phyloP scores from a whole-genome alignment of 2,329 filamentous ascomycete species.

The Helotiales sp. region DNA sequence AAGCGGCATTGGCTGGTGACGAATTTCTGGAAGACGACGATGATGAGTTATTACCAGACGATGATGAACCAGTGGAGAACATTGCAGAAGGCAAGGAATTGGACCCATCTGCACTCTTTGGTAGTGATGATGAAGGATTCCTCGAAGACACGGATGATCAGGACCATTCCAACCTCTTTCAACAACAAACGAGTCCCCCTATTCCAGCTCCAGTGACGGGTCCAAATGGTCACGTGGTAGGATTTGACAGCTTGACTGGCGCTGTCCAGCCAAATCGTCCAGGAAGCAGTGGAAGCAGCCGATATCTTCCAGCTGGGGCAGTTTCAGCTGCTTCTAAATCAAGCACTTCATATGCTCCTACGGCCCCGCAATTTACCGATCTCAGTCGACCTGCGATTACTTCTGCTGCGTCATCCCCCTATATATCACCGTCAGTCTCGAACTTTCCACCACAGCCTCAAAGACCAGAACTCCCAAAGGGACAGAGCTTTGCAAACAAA shows the following conservation, averaged over 20 bases:
- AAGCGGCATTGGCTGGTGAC: conserved; percentile 76
- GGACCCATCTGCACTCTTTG: conserved; percentile 67
- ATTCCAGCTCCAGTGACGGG: conserved; percentile 29
- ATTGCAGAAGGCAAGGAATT: conserved; percentile 43
- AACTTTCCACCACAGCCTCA: conserved; percentile 33
- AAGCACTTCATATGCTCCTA: conserved; percentile 30
- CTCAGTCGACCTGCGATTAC: conserved; percentile 24
- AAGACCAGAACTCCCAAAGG: conserved; percentile 52
- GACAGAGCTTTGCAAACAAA: conserved; percentile 87
- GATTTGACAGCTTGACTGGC: conserved; percentile 20
- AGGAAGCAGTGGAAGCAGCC: conserved; percentile 26
- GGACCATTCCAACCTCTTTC: conserved; percentile 21
- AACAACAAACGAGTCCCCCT: conserved; percentile 27
- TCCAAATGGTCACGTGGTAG: conserved; percentile 35
- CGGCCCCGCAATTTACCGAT: conserved; percentile 34
- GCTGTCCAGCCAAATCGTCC: conserved; percentile 16
- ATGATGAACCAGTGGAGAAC: conserved; percentile 40
- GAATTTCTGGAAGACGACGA: conserved; percentile 59
- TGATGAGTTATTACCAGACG: conserved; percentile 61
- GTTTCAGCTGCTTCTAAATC: conserved; percentile 8
- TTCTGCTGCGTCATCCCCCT: conserved; percentile 18
- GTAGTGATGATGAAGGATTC: conserved; percentile 84
- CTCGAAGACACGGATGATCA: conserved; percentile 55
- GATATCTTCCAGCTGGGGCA: conserved; percentile 31
- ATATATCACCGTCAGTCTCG: conserved; percentile 22